Evolutionary conservation across 768 basidiomycete genomes (phyloP).

Genomic region (Lyophyllum decastes): DNA sequence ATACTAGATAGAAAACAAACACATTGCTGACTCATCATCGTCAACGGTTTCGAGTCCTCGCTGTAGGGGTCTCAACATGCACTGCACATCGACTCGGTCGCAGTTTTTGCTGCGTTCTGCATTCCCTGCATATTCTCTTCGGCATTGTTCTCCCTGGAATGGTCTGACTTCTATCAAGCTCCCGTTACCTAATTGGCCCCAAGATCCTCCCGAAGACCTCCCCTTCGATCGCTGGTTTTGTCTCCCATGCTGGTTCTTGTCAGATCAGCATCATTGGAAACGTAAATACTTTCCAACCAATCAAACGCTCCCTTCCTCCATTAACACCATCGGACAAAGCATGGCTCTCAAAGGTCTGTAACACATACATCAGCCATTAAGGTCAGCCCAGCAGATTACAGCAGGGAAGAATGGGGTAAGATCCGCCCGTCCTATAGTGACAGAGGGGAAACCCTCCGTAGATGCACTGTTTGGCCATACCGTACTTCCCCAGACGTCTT

Average conservation of each 20-base stretch:
- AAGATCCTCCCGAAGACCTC: conserved; percentile 17
- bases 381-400: neutral
- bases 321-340: neutral
- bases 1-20: too few relatives aligned
- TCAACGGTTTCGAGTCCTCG: too few relatives aligned
- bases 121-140: conserved; percentile 6
- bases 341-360: neutral
- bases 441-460: neutral
- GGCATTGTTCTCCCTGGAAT: neutral
- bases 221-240: neutral
- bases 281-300: neutral
- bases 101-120: neutral
- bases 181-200: conserved; percentile 10
- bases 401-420: neutral
- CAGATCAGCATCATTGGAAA: neutral
- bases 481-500: neutral
- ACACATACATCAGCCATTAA: neutral
- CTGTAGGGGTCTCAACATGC: neutral
- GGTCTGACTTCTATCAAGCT: conserved; percentile 8
- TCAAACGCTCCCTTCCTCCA: neutral
- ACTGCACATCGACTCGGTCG: too few relatives aligned
- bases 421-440: neutral
- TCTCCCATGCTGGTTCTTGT: neutral
- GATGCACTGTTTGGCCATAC: neutral
- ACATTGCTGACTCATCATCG: conserved; percentile 4